Base-by-base conservation (phyloP, 331 rosid genomes). In the Malus hybrid region DNA sequence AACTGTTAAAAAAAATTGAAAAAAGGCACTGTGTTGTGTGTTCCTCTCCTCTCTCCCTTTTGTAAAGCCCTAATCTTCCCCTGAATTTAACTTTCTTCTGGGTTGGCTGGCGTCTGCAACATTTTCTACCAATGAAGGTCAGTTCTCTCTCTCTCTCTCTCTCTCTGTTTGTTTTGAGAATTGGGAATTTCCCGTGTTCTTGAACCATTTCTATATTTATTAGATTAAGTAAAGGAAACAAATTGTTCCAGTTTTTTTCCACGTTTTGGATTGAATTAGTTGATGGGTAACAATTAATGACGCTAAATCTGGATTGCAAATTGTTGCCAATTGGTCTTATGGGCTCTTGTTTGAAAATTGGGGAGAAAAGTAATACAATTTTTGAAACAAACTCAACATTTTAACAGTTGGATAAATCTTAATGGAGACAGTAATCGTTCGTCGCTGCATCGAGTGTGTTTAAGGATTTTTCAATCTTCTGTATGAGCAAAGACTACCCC, bases 111-210 rank as follows among this genome's bases (percentile, higher is more conserved):
- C 33, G 12, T 71, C 32, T 33, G 50, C 75, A n/a, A 6, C 66
- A 32, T n/a, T 55, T 55, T 42, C 28, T n/a, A 58, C 20, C 26
- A 8, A 16, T 20, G 39, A 77, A 77, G 80, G 80, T 68, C 50
- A 44, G 69, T 72, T 30, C 48, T 71, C 75, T 55, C 72, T 42
- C 68, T 30, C 75, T 71, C 64, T 71, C 65, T 71, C 75, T 71
- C 63, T 52, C 7, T 34, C 7, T 11, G 46, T 5, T 30, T 7
- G 68, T 63, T 16, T 63, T 63, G 68, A 63, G 20, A 8, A 24
- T 48, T 16, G 62, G 39, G 26, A 16, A 28, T 28, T 55, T 70
- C 14, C 52, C 76, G 14, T 32, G 12, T 14, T 32, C 53, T 56
- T 33, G 24, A 71, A 71, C 24, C 75, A 53, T 71, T 46, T 69